A percentile compares a stretch with the other conserved stretches of the same genome.
phyloP scores from a whole-genome alignment of 768 basidiomycete genomes.

The Kwoniella newhampshirensis region DNA sequence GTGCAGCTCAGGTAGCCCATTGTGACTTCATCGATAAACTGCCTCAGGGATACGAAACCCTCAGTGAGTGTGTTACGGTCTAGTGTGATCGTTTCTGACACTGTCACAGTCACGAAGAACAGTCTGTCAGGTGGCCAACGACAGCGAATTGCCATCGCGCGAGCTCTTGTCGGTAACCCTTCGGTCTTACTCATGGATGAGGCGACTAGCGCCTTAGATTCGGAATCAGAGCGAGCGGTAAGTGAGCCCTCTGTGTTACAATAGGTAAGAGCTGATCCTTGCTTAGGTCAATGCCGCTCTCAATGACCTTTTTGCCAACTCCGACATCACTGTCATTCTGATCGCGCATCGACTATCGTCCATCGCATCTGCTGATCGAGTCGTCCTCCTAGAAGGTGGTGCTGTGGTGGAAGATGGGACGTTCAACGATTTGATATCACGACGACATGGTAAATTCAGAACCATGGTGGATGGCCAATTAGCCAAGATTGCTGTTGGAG shows the following conservation, averaged over 20 bases:
- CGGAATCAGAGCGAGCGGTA: slow-evolving; percentile 37
- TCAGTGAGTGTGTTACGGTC: slow-evolving; percentile 66
- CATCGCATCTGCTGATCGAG: slow-evolving; percentile 81
- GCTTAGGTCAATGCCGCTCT: slow-evolving; percentile 79
- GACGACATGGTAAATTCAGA: slow-evolving; percentile 41
- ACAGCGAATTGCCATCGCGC: slow-evolving; percentile 78
- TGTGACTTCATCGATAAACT: slow-evolving; percentile 93
- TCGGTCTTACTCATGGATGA: slow-evolving; percentile 83
- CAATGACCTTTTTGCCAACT: slow-evolving; percentile 74
- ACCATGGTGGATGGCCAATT: slow-evolving; percentile 49
- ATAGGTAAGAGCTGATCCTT: slow-evolving; percentile 22
- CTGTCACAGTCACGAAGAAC: slow-evolving; percentile 63
- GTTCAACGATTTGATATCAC: slow-evolving; percentile 39
- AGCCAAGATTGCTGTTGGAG: slow-evolving; percentile 44
- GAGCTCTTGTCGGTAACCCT: slow-evolving; percentile 84
- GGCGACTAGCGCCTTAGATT: slow-evolving; percentile 60
- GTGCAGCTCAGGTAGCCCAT: slow-evolving; percentile 83
- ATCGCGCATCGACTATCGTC: slow-evolving; percentile 87
- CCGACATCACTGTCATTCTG: slow-evolving; percentile 79
- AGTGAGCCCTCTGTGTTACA: slow-evolving; percentile 57
- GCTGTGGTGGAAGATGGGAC: slow-evolving; percentile 44
- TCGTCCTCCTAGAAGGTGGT: slow-evolving; percentile 72
- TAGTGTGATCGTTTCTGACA: slow-evolving; percentile 37
- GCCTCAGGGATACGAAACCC: slow-evolving; percentile 88
- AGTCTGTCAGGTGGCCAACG: slow-evolving; percentile 55